Percentiles rank a stretch among this genome's conserved stretches.
phyloP scores from a whole-genome alignment of 1,139 yeast species.

The Geotrichum citri-aurantii region DNA sequence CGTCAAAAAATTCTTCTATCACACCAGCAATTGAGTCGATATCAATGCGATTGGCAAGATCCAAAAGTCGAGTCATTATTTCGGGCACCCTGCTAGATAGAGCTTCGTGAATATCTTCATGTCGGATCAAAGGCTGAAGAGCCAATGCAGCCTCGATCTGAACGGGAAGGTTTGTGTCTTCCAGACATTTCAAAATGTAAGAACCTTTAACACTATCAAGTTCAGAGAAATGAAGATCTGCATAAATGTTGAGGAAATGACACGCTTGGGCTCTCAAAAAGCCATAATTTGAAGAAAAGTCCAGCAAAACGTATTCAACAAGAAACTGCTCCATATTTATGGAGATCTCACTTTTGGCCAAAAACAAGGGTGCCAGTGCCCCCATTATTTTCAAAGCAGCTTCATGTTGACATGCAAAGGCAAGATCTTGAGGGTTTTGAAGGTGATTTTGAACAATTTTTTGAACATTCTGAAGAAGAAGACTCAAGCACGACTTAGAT shows the following conservation, averaged over 20 bases:
- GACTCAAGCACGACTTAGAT: constrained; percentile 52
- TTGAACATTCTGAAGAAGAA: constrained; percentile 62
- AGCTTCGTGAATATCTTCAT: constrained; percentile 61
- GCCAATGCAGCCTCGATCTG: constrained; percentile 81
- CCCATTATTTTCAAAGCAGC: constrained; percentile 78
- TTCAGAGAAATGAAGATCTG: constrained; percentile 53
- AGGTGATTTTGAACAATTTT: constrained; percentile 44
- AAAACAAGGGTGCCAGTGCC: constrained; percentile 56
- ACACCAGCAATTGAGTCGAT: constrained; percentile 83
- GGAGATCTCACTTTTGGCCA: constrained; percentile 52
- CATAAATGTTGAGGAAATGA: constrained; percentile 65
- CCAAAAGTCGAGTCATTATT: constrained; percentile 73
- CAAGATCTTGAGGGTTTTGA: constrained; percentile 44
- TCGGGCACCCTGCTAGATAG: constrained; percentile 66
- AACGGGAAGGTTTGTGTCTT: constrained; percentile 59
- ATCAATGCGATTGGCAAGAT: constrained; percentile 74
- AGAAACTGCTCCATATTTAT: constrained; percentile 67
- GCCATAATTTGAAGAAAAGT: constrained; percentile 57
- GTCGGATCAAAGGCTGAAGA: constrained; percentile 67
- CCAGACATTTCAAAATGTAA: constrained; percentile 59
- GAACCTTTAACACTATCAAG: constrained; percentile 47
- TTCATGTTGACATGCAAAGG: constrained; percentile 65
- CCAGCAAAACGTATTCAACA: constrained; percentile 60
- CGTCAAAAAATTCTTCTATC: constrained; percentile 93
- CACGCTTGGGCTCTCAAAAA: constrained; percentile 81